These are phyloP conservation scores for Gremmenia infestans DNA, from an alignment of 2,329 filamentous ascomycete genomes.

Conservation along the genomic window DNA sequence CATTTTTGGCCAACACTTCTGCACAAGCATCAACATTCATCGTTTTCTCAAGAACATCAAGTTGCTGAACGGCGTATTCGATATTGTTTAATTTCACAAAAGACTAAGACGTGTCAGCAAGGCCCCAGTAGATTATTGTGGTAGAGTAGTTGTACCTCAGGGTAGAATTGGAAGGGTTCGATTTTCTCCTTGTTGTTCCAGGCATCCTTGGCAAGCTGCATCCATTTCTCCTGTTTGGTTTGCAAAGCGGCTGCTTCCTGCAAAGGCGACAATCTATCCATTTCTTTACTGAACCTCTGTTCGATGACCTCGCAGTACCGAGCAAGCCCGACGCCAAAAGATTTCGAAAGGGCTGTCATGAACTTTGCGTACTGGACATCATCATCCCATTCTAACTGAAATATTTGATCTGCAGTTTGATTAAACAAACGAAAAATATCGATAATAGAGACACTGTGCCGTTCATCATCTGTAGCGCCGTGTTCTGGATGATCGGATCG, in stretches of 20 bases:
- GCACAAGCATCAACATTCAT: slow-evolving; percentile 92
- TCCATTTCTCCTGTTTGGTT: slow-evolving; percentile 85
- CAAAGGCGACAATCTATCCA: slow-evolving; percentile 86
- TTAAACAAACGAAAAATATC: slow-evolving; percentile 94
- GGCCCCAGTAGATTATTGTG: slow-evolving; percentile 28
- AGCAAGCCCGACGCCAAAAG: slow-evolving; percentile 75
- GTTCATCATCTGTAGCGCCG: slow-evolving; percentile 68
- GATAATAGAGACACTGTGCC: slow-evolving; percentile 88
- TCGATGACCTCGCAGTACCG: slow-evolving; percentile 91
- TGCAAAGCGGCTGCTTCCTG: slow-evolving; percentile 74
- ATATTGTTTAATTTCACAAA: slow-evolving; percentile 98
- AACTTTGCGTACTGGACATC: slow-evolving; percentile 92
- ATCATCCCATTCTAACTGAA: slow-evolving; percentile 85
- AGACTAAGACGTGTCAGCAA: slow-evolving; percentile 51
- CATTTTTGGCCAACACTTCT: slow-evolving; percentile 69
- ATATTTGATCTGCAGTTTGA: slow-evolving; percentile 82
- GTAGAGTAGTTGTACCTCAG: slow-evolving; percentile 58
- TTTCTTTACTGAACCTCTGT: slow-evolving; percentile 78
- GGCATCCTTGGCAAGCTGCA: slow-evolving; percentile 89
- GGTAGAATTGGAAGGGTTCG: slow-evolving; percentile 94
- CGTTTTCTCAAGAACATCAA: slow-evolving; percentile 82
- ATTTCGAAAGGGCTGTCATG: slow-evolving; percentile 88
- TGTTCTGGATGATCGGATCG: slow-evolving; percentile 59
- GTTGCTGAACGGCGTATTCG: slow-evolving; percentile 85
- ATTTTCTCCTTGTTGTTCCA: slow-evolving; percentile 90